A percentile compares a stretch with the other conserved stretches of the same genome.
Conservation (phyloP, 2,329 filamentous ascomycete genomes). For the Stemphylium vesicarium region DNA sequence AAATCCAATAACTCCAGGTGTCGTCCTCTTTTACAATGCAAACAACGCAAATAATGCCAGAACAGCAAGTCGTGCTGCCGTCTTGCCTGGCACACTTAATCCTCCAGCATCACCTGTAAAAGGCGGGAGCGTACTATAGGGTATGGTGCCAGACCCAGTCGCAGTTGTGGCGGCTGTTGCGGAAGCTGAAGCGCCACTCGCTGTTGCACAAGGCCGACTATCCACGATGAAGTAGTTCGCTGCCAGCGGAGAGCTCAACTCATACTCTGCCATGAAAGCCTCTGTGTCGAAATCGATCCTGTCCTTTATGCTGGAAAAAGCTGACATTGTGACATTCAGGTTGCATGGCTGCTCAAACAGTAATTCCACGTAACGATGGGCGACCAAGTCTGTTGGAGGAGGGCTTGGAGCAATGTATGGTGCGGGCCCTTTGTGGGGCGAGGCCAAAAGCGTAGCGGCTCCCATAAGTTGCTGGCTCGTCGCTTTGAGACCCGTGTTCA, state of each 20-base stretch:
- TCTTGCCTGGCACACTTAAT: slow-evolving; percentile 16
- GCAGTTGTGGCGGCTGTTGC: slow-evolving; percentile 7
- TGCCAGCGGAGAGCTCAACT: slow-evolving; percentile 35
- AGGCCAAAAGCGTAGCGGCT: slow-evolving; percentile 32
- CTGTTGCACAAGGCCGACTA: slow-evolving; percentile 26
- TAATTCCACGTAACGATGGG: slow-evolving; percentile 46
- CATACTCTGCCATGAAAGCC: slow-evolving; percentile 34
- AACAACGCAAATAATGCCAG: slow-evolving; percentile 23
- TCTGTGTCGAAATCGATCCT: slow-evolving; percentile 40
- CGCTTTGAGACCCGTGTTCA: slow-evolving; percentile 44
- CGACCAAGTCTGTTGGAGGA: slow-evolving; percentile 39
- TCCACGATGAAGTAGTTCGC: slow-evolving; percentile 47
- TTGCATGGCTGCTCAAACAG: slow-evolving; percentile 41
- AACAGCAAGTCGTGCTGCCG: slow-evolving; percentile 20
- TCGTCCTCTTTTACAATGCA: slow-evolving; percentile 1
- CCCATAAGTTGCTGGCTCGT: slow-evolving; percentile 35
- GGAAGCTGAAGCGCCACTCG: background rate
- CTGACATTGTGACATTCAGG: slow-evolving; percentile 28
- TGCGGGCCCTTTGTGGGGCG: slow-evolving; percentile 38
- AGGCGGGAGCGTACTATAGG: slow-evolving; percentile 18
- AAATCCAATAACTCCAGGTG: too few relatives aligned
- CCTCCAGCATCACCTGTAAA: slow-evolving; percentile 29
- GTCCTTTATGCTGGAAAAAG: slow-evolving; percentile 27
- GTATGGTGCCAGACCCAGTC: slow-evolving; percentile 26
- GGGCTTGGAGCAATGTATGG: slow-evolving; percentile 42